Conservation (phyloP, 2,329 filamentous ascomycete genomes). For the Aspergillus pseudoglaucus region DNA sequence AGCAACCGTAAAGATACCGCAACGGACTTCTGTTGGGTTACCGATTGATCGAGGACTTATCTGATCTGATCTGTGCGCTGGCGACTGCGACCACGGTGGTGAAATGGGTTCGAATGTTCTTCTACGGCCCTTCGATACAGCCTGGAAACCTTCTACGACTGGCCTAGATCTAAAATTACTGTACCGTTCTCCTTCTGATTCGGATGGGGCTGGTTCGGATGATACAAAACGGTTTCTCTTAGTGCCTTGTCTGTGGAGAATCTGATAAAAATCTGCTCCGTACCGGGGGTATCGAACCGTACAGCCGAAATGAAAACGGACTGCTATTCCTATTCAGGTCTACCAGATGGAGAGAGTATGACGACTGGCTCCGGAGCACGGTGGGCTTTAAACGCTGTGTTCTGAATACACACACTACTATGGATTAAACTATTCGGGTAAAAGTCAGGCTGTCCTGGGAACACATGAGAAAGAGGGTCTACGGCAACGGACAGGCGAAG, state of each 20-base stretch:
- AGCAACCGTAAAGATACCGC: too few relatives aligned
- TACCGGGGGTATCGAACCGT: constrained; percentile 14
- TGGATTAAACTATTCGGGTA: not conserved
- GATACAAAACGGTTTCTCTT: not conserved
- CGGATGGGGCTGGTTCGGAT: constrained; percentile 3
- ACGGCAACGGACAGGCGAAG: not conserved
- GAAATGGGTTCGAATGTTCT: not conserved
- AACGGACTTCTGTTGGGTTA: not conserved
- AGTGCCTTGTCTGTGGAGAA: constrained; percentile 11
- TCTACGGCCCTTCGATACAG: not conserved
- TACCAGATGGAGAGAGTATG: not conserved
- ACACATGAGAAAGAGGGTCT: too few relatives aligned
- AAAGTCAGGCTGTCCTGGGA: not conserved
- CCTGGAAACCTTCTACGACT: constrained; percentile 1
- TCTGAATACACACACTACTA: not conserved
- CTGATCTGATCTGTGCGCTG: not conserved
- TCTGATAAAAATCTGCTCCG: constrained; percentile 6
- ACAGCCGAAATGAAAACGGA: constrained; percentile 17
- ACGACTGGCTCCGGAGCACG: not conserved
- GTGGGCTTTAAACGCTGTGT: not conserved
- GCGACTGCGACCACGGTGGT: not conserved
- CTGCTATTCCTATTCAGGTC: constrained; percentile 8
- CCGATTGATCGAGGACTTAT: not conserved
- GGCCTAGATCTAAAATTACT: not conserved
- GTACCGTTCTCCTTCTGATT: not conserved